Base-by-base conservation (phyloP, 306 rosid species). In the Carpinus fangiana region DNA sequence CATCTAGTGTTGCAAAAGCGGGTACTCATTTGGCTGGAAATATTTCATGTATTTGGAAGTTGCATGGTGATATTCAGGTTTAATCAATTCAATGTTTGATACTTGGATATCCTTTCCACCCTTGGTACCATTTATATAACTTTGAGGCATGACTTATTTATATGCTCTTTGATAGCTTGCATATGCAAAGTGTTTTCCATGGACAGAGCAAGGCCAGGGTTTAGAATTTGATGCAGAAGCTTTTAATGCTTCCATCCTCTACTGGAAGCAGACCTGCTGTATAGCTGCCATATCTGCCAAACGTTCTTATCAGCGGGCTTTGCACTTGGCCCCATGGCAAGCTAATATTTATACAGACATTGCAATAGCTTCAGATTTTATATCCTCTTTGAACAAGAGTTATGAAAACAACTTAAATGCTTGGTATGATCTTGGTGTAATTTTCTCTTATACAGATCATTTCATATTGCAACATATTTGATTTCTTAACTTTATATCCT, bases 11-110 rank as follows among this genome's bases (percentile, higher is more conserved):
- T 80, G 90, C 92, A 36, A 83, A 79, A 72, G 75, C 67, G 55
- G 81, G 94, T 80, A 85, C 95, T 60, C 64, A n/a, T 81, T 71
- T 82, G 74, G 88, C 91, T 74, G 87, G 78, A 68, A 94, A 94
- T 82, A 67, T 84, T 50, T 90, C 97, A 10, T 90, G 95, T 76
- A 76, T 88, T 55, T 94, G 98, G 98, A 94, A 88, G 83, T 82
- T 94, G 79, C 86, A 78, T 60, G 98, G 93, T 75, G 98, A 94
- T 87, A 87, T 92, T 84, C 91, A 90, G 94, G 98, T 94, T 84
- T 51, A 67, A 53, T 65, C 20, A 54, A 18, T 23, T 73, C 11
- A 17, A 45, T 12, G 54, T 51, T 36, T 41, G 8, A 61, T 67
- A 38, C 43, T 17, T 12, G 34, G 69, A 72, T 20, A 36, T 77